These are phyloP conservation scores for Claviceps sp. DNA, from an alignment of 2,329 filamentous ascomycete genomes.

Conservation along the genomic window DNA sequence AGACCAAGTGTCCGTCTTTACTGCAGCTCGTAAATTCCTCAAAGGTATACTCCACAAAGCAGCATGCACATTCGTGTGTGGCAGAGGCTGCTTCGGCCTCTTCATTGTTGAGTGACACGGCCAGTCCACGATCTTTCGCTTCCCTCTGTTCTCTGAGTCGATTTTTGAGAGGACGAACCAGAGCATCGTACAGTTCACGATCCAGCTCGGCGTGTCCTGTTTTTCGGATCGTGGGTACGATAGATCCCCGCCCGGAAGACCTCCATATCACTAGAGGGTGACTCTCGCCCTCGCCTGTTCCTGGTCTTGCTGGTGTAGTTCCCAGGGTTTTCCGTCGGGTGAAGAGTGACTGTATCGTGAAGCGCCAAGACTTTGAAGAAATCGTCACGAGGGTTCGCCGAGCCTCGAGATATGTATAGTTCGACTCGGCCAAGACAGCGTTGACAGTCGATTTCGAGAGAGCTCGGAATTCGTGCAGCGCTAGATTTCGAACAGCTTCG, in stretches of 20 bases:
- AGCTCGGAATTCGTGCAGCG: slow-evolving; percentile 64
- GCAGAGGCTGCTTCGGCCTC: slow-evolving; percentile 45
- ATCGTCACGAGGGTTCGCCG: slow-evolving; percentile 55
- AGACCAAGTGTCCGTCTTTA: slow-evolving; percentile 56
- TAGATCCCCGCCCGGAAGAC: slow-evolving; percentile 39
- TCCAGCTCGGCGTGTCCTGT: slow-evolving; percentile 55
- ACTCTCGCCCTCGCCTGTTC: slow-evolving; percentile 40
- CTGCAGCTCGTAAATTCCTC: slow-evolving; percentile 65
- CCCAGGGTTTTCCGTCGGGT: slow-evolving; percentile 42
- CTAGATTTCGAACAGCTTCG: slow-evolving; percentile 51
- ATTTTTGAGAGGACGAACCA: slow-evolving; percentile 40
- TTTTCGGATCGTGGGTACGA: slow-evolving; percentile 47
- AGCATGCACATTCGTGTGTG: slow-evolving; percentile 63
- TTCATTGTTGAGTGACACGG: slow-evolving; percentile 39
- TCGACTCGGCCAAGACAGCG: slow-evolving; percentile 67
- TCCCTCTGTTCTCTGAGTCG: slow-evolving; percentile 30
- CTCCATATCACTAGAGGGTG: slow-evolving; percentile 52
- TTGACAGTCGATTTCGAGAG: slow-evolving; percentile 61
- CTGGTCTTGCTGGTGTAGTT: slow-evolving; percentile 14
- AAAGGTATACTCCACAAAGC: slow-evolving; percentile 57
- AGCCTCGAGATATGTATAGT: slow-evolving; percentile 64
- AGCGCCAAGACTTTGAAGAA: slow-evolving; percentile 64
- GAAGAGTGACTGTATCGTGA: slow-evolving; percentile 58
- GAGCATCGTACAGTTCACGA: slow-evolving; percentile 43
- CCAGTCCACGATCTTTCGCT: slow-evolving; percentile 38